Evolutionary conservation across 164 flowering plant genomes (phyloP), one percentile per base, ranked within the genome.

Genomic region (Nymphaea thermarum): DNA sequence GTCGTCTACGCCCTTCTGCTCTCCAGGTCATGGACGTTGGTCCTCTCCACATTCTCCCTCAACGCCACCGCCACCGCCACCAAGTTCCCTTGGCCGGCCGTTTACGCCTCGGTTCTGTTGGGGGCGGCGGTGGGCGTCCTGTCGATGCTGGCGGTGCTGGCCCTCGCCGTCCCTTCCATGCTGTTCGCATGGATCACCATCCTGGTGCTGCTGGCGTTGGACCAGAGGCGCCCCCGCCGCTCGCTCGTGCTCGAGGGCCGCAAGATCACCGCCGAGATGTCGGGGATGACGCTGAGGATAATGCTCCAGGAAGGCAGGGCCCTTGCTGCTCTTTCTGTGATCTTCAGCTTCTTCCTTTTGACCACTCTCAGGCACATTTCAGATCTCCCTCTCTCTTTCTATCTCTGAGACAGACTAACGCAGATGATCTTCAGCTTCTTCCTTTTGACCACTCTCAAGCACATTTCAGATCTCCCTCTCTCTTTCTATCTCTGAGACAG

Each of bases 141-240:
- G 6, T 62, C 70, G 4, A 61, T 77, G 11, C 72, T 76, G 14
- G 68, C 75, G 43, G 70, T 80, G 76, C 63, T 86, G 45, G 42
- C 81, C 17, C 73, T 83, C 4, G 80, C 82, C 43, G 81, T 84
- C 18, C 79, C 89, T 12, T 87, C 92, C 60, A 84, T 90, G 17
- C 69, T 88, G 65, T 76, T 90, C 51, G 72, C 89, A 4, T 88
- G 94, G 90, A 85, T 87, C 76, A 88, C 92, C 5, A 83, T 90
- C 69, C 65, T 90, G 66, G 92, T 88, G 68, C 83, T 87, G 60
- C 78, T 90, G 6, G 75, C 92, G 16, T 83, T 87, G 18, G 80
- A 85, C 5, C 91, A 94, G 16, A 87, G 83, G 51, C 84, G 36
- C 36, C 36, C 87, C 0, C 84, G 86, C 42, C 74, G 75, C 8